phyloP scores from a whole-genome alignment of 2,329 filamentous ascomycete species.

The Hypoxylon sp. region DNA sequence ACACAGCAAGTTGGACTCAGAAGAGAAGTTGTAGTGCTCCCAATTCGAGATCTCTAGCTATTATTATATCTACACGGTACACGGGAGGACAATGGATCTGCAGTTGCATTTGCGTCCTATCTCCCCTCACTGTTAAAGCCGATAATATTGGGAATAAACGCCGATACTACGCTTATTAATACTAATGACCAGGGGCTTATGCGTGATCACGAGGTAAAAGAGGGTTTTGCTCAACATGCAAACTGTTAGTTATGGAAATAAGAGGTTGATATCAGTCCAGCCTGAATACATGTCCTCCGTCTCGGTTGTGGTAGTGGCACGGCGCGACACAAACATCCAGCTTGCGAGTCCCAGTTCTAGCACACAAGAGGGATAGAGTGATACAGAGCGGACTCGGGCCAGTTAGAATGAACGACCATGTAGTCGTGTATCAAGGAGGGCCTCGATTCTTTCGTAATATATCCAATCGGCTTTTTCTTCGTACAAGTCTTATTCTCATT shows the following conservation, averaged over 20 bases:
- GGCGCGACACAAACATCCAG: no score
- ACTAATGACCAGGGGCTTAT: slow-evolving; percentile 18
- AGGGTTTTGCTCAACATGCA: background rate
- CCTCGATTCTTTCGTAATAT: no score
- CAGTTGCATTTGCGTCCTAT: no score
- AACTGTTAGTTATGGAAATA: background rate
- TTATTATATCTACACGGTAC: background rate
- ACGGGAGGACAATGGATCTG: background rate
- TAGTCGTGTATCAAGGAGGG: no score
- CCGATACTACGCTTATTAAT: slow-evolving; percentile 36
- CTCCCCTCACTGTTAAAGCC: slow-evolving; percentile 18
- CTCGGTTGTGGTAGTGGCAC: background rate
- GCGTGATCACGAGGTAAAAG: slow-evolving; percentile 9
- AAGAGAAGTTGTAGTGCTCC: no score
- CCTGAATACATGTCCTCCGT: background rate
- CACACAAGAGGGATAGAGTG: background rate
- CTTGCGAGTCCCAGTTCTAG: background rate
- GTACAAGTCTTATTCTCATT: no score
- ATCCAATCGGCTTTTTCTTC: no score
- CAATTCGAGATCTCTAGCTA: background rate
- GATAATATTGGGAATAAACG: slow-evolving; percentile 20
- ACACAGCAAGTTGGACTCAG: no score
- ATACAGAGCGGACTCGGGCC: background rate
- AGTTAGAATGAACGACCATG: no score
- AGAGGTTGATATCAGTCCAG: background rate